A percentile compares a stretch with the other conserved stretches of the same genome.
Conservation (phyloP, 2,329 filamentous ascomycete genomes). For the Aspergillus quadrilineatus region DNA sequence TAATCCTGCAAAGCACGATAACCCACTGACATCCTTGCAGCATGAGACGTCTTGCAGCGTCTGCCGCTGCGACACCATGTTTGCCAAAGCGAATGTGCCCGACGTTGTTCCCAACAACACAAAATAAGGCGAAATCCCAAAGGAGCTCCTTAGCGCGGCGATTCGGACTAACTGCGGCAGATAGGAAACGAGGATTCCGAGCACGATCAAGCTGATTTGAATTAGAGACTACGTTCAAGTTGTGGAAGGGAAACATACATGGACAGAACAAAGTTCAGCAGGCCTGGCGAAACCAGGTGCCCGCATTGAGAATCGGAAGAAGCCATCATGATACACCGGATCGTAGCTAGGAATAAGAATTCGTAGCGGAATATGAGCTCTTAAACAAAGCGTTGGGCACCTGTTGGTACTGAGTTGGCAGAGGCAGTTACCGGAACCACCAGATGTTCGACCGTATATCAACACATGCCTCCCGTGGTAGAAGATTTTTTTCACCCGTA, state of each 20-base stretch:
- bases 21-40: slow-evolving; percentile 75
- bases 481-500: neutral
- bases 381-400: neutral
- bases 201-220: slow-evolving; percentile 63
- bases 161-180: slow-evolving; percentile 93
- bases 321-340: slow-evolving; percentile 22
- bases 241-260: slow-evolving; percentile 42
- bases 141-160: slow-evolving; percentile 77
- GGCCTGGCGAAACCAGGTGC: slow-evolving; percentile 52
- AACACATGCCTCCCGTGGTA: slow-evolving; percentile 2
- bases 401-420: neutral
- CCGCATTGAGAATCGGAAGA: slow-evolving; percentile 44
- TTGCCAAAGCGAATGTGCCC: slow-evolving; percentile 83
- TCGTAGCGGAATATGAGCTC: neutral
- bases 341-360: neutral
- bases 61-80: slow-evolving; percentile 83
- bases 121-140: slow-evolving; percentile 94
- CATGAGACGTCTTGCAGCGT: slow-evolving; percentile 82
- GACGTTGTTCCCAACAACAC: slow-evolving; percentile 91
- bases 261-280: slow-evolving; percentile 54
- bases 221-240: slow-evolving; percentile 15
- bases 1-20: slow-evolving; percentile 81
- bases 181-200: slow-evolving; percentile 90
- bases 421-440: slow-evolving; percentile 7
- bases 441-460: slow-evolving; percentile 1